Base-by-base conservation (phyloP, 2,329 filamentous ascomycete genomes). In the Colletotrichum ledebouriae region DNA sequence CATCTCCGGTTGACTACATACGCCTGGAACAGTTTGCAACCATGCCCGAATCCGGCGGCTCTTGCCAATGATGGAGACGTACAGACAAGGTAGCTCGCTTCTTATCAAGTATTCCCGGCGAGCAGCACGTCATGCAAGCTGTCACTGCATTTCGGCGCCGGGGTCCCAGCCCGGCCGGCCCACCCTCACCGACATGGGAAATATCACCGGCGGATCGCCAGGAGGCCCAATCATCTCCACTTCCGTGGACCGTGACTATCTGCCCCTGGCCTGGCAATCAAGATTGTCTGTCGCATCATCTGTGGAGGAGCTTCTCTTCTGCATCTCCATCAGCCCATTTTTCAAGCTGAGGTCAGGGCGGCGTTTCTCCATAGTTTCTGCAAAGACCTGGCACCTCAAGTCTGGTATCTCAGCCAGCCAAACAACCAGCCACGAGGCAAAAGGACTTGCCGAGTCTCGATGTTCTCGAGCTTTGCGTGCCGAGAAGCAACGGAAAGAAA, bases 341-440 rank as follows among this genome's bases (percentile, higher is more conserved):
- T 65, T 65, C 65, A 55, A 65, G 60, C 46, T 55, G 65, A 59
- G 65, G 65, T 68, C 65, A 65, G 29, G 61, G 61, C 55, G 29
- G 65, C 25, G 61, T 53, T 65, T 59, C 60, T 64, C 60, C 60
- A 55, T 55, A 33, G 39, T 42, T 47, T 68, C 44, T 47, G 29
- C 55, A 59, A 46, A 50, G 44, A 42, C n/a, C 29, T 41, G 20
- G 17, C 22, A 17, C 25, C 3, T 29, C 20, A 52, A 44, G 29
- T 17, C 13, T 13, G 17, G 15, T 42, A 20, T 34, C 9, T 34
- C 25, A 17, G 49, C 33, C 49, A 33, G 49, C 49, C 49, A 34
- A 13, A 15, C 46, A 29, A 17, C 47, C 47, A 61, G 47, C 47
- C 59, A 34, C 34, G 37, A 52, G 59, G 59, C 59, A 53, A 20